phyloP scores from a whole-genome alignment of 2,329 filamentous ascomycete species.

The Colletotrichum sp. region DNA sequence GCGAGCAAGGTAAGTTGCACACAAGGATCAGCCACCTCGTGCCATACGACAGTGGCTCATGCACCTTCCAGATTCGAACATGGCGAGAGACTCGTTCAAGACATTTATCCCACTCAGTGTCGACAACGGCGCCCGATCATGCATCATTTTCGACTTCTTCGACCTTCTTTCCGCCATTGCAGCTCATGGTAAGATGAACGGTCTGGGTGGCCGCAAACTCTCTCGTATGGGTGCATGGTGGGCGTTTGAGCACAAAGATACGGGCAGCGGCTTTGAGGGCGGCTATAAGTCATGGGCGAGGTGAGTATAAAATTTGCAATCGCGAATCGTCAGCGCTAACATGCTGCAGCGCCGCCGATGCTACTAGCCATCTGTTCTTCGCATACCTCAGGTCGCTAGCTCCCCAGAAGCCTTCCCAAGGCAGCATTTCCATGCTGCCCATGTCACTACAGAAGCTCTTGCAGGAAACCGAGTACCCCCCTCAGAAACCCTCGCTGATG shows the following conservation, averaged over 20 bases:
- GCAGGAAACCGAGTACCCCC: conserved; percentile 93
- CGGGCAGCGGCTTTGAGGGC: conserved; percentile 89
- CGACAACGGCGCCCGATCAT: conserved; percentile 82
- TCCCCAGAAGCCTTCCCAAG: conserved; percentile 76
- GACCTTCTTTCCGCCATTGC: conserved; percentile 90
- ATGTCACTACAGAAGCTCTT: conserved; percentile 90
- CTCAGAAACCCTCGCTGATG: conserved; percentile 76
- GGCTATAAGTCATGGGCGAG: conserved; percentile 89
- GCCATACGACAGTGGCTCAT: neutral
- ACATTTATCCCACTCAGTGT: conserved; percentile 96
- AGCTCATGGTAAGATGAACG: conserved; percentile 91
- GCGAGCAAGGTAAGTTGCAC: conserved; percentile 77
- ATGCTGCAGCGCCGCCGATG: conserved; percentile 79
- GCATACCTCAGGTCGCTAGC: conserved; percentile 91
- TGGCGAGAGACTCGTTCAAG: conserved; percentile 91
- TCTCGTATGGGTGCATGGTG: conserved; percentile 98
- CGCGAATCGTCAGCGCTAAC: conserved; percentile 31
- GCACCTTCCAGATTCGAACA: conserved; percentile 74
- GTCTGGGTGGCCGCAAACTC: conserved; percentile 89
- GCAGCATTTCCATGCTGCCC: conserved; percentile 84
- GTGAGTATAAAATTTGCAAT: conserved; percentile 49
- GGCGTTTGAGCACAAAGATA: conserved; percentile 92
- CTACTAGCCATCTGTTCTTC: conserved; percentile 96
- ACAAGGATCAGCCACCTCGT: neutral
- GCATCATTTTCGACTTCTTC: conserved; percentile 96